These are phyloP conservation scores for Carnegiea gigantea DNA, from an alignment of 179 eudicot genomes.

Conservation along the genomic window DNA sequence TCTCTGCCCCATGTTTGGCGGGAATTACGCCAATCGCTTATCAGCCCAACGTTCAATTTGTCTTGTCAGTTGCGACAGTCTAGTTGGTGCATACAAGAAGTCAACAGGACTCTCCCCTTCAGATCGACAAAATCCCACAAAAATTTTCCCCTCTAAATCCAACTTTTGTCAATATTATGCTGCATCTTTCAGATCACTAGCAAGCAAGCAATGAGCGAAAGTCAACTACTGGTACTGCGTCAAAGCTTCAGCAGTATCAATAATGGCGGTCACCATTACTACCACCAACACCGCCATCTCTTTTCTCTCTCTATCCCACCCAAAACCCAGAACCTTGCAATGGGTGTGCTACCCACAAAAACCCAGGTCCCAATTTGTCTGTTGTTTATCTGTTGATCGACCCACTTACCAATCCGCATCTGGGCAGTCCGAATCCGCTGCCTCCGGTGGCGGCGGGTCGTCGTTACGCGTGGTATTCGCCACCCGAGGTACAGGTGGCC, in stretches of 20 bases:
- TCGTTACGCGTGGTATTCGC: slow-evolving; percentile 44
- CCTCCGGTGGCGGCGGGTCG: neutral
- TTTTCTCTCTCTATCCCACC: neutral
- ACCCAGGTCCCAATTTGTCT: slow-evolving; percentile 10
- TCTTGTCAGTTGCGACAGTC: neutral
- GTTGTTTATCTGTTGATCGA: slow-evolving; percentile 20
- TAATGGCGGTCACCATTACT: slow-evolving; percentile 5
- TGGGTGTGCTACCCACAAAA: slow-evolving; percentile 5
- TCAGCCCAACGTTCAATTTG: neutral
- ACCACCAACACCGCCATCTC: neutral
- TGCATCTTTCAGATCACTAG: neutral
- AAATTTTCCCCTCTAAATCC: neutral
- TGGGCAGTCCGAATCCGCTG: neutral
- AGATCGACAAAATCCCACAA: neutral
- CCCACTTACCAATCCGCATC: slow-evolving; percentile 11
- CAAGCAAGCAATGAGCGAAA: neutral
- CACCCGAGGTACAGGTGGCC: slow-evolving; percentile 57
- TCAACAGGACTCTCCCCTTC: neutral
- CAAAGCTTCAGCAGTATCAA: neutral
- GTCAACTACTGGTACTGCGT: neutral
- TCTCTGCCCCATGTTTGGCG: neutral
- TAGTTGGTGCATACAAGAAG: neutral
- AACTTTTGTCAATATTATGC: neutral
- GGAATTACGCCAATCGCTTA: neutral
- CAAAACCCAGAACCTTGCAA: neutral